phyloP scores from a whole-genome alignment of 495 filamentous ascomycete genomes.

The Penicillium pancosmium region DNA sequence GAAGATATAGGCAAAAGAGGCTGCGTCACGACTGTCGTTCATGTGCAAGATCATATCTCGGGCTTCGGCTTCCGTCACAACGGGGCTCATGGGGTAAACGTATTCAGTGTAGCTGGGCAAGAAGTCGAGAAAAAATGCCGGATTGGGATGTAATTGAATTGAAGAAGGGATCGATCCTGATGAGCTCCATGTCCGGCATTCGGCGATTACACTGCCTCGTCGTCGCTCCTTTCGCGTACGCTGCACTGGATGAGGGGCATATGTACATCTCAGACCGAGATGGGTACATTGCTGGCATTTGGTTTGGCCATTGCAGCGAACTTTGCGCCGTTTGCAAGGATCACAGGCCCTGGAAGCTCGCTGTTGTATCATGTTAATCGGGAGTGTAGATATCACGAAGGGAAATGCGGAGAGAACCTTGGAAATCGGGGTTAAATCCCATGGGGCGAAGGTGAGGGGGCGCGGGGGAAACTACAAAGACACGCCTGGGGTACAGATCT shows the following conservation, averaged over 20 bases:
- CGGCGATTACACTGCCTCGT: conserved; percentile 29
- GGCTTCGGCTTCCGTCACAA: conserved; percentile 26
- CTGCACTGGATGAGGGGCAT: conserved; percentile 19
- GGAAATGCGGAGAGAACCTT: too few relatives aligned
- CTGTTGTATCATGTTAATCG: background rate
- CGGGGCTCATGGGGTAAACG: conserved; percentile 35
- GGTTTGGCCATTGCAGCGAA: conserved; percentile 65
- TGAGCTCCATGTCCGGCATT: conserved; percentile 10
- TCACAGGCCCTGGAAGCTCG: conserved; percentile 54
- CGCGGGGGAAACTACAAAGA: too few relatives aligned
- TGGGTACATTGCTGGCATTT: conserved; percentile 37
- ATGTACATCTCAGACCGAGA: conserved; percentile 30
- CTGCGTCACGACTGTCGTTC: conserved; percentile 20
- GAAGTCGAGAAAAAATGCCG: conserved; percentile 19
- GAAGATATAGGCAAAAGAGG: conserved; percentile 31
- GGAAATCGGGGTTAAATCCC: too few relatives aligned
- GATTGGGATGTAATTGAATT: conserved; percentile 11
- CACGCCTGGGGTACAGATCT: too few relatives aligned
- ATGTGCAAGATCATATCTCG: conserved; percentile 26
- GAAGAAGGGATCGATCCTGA: background rate
- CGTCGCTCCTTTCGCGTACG: conserved; percentile 29
- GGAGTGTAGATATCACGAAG: too few relatives aligned
- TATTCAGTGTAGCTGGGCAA: conserved; percentile 27
- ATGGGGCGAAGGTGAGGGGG: too few relatives aligned
- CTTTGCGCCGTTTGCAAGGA: conserved; percentile 76